Conservation (phyloP, 768 basidiomycete species). For the Leucocoprinus sp. region DNA sequence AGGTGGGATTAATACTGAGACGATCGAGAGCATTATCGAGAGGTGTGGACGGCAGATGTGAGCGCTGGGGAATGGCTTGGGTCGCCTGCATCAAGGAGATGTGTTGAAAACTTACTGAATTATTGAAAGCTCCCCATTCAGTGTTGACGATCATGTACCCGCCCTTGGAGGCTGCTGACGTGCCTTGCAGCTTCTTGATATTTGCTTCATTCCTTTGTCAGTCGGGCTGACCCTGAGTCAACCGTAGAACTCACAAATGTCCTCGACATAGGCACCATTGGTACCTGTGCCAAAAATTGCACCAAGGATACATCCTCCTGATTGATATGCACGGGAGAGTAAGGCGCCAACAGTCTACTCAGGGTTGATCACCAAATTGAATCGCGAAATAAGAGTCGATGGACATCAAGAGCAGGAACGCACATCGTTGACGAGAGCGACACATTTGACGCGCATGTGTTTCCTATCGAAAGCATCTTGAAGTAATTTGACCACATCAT, state of each 20-base stretch:
- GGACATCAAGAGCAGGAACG: constrained; percentile 2
- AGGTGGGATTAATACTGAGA: constrained; percentile 86
- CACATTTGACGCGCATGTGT: constrained; percentile 85
- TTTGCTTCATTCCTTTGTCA: constrained; percentile 35
- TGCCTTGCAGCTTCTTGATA: constrained; percentile 74
- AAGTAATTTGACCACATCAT: constrained; percentile 82
- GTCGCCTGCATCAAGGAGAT: background rate
- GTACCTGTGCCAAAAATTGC: constrained; percentile 98
- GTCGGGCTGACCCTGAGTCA: background rate
- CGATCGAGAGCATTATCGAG: constrained; percentile 92
- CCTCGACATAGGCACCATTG: constrained; percentile 95
- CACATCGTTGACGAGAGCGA: constrained; percentile 94
- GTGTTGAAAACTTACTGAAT: constrained; percentile 49
- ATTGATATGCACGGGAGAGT: constrained; percentile 88
- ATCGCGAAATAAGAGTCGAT: background rate
- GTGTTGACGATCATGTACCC: constrained; percentile 93
- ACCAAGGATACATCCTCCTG: constrained; percentile 81
- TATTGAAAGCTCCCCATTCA: constrained; percentile 99
- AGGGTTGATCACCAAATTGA: constrained; percentile 4
- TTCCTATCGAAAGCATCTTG: constrained; percentile 91
- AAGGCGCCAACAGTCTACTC: constrained; percentile 89
- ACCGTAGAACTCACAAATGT: constrained; percentile 38
- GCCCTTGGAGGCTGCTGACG: constrained; percentile 46
- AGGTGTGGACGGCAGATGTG: constrained; percentile 76
- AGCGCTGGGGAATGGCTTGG: constrained; percentile 43